phyloP scores from a whole-genome alignment of 2,329 filamentous ascomycete genomes.

The Fusarium sp. region DNA sequence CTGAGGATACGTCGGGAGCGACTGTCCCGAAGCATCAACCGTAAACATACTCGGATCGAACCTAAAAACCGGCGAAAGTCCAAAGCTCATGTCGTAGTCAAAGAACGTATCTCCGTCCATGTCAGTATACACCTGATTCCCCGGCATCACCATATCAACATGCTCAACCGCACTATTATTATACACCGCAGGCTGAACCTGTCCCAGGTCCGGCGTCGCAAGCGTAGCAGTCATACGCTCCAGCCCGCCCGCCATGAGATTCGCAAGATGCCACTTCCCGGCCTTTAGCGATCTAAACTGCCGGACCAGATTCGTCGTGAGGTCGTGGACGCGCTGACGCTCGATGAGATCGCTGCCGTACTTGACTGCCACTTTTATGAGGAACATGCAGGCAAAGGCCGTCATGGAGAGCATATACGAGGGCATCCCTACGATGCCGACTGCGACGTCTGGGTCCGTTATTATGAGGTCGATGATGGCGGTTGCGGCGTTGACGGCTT shows the following conservation, averaged over 20 bases:
- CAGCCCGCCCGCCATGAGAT: slow-evolving; percentile 59
- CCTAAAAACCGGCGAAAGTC: slow-evolving; percentile 41
- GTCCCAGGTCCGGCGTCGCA: slow-evolving; percentile 8
- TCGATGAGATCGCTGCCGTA: slow-evolving; percentile 55
- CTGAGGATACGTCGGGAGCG: slow-evolving; percentile 38
- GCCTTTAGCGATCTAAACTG: slow-evolving; percentile 53
- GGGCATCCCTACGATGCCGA: slow-evolving; percentile 55
- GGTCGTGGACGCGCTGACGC: slow-evolving; percentile 49
- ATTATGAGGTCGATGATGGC: slow-evolving; percentile 56
- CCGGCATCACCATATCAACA: slow-evolving; percentile 26
- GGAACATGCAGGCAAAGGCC: slow-evolving; percentile 61
- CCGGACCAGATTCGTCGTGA: slow-evolving; percentile 51
- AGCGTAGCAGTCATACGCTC: slow-evolving; percentile 51
- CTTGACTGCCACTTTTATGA: slow-evolving; percentile 58
- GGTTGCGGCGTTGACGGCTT: slow-evolving; percentile 51
- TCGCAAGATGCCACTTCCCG: slow-evolving; percentile 57
- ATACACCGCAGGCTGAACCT: not conserved
- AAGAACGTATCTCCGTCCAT: slow-evolving; percentile 42
- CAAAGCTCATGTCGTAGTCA: slow-evolving; percentile 45
- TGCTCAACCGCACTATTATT: slow-evolving; percentile 26
- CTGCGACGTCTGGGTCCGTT: slow-evolving; percentile 53
- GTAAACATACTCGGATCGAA: slow-evolving; percentile 42
- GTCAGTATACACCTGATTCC: slow-evolving; percentile 36
- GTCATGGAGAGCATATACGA: slow-evolving; percentile 64
- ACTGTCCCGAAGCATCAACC: slow-evolving; percentile 38